Conservation (phyloP, 2,329 filamentous ascomycete species). For the Lizonia empirigonia region DNA sequence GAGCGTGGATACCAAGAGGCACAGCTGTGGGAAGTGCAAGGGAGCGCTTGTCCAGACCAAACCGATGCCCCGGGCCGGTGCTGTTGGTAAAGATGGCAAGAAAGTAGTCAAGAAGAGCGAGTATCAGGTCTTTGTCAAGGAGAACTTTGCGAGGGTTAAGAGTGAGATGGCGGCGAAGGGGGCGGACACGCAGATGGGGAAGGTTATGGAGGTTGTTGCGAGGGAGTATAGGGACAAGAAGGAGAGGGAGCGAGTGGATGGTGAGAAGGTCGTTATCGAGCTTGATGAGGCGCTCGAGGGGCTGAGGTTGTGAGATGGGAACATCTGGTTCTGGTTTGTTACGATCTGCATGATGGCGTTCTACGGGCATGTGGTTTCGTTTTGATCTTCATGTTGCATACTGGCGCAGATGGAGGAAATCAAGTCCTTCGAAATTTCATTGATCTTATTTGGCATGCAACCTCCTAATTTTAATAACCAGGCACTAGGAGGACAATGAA, state of each 20-base stretch:
- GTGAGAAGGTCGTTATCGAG: conserved; percentile 13
- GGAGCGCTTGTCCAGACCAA: conserved; percentile 73
- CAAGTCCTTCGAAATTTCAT: not conserved
- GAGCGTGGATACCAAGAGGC: conserved; percentile 74
- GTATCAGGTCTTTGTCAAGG: conserved; percentile 68
- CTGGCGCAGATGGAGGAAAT: not conserved
- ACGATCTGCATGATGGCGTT: not conserved
- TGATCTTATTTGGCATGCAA: no score
- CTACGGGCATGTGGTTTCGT: not conserved
- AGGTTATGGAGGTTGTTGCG: conserved; percentile 71
- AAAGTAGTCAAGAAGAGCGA: conserved; percentile 47
- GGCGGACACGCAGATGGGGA: conserved; percentile 57
- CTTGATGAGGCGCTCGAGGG: conserved; percentile 32
- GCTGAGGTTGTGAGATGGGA: conserved; percentile 20
- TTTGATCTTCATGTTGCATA: not conserved
- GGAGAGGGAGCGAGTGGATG: conserved; percentile 19
- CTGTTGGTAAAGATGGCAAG: conserved; percentile 22
- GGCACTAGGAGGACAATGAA: no score
- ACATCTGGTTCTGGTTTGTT: not conserved
- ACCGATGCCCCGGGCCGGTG: conserved; percentile 66
- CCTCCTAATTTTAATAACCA: no score
- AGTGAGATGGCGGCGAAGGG: conserved; percentile 56
- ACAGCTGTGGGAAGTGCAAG: conserved; percentile 80
- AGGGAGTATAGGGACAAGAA: conserved; percentile 64
- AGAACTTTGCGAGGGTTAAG: conserved; percentile 64